Percentiles rank a stretch among this genome's conserved stretches.
phyloP scores from a whole-genome alignment of 2,329 filamentous ascomycete genomes.

The Calycina herbarum region DNA sequence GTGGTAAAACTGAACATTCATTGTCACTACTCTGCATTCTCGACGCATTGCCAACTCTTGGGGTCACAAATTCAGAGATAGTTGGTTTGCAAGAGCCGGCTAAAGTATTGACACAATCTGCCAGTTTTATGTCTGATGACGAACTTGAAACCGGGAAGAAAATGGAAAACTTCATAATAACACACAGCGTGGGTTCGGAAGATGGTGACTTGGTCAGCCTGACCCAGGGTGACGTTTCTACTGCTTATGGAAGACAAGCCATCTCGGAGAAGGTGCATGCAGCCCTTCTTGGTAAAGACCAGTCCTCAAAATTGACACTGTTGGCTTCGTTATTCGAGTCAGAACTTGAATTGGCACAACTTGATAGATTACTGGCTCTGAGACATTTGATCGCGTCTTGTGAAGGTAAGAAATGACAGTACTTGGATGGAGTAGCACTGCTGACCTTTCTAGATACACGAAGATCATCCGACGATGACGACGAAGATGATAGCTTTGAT shows the following conservation, averaged over 20 bases:
- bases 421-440: not conserved
- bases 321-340: constrained; percentile 26
- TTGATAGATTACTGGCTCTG: constrained; percentile 32
- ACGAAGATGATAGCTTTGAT: constrained; percentile 21
- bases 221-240: constrained; percentile 23
- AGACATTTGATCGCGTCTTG: constrained; percentile 32
- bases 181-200: constrained; percentile 12
- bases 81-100: constrained; percentile 19
- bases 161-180: constrained; percentile 28
- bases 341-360: constrained; percentile 11
- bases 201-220: constrained; percentile 9
- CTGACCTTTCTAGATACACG: constrained; percentile 25
- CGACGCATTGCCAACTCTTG: constrained; percentile 28
- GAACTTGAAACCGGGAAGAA: constrained; percentile 21
- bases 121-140: constrained; percentile 8
- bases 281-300: constrained; percentile 19
- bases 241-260: constrained; percentile 24
- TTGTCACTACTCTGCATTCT: constrained; percentile 27
- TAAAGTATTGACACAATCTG: constrained; percentile 15
- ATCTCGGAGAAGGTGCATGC: constrained; percentile 24
- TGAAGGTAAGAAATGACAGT: constrained; percentile 26
- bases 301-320: constrained; percentile 29
- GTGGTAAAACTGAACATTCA: constrained; percentile 11
- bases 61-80: constrained; percentile 22
- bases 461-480: constrained; percentile 18